Conservation (phyloP, 2,329 filamentous ascomycete genomes). For the Neopestalotiopsis sp. region DNA sequence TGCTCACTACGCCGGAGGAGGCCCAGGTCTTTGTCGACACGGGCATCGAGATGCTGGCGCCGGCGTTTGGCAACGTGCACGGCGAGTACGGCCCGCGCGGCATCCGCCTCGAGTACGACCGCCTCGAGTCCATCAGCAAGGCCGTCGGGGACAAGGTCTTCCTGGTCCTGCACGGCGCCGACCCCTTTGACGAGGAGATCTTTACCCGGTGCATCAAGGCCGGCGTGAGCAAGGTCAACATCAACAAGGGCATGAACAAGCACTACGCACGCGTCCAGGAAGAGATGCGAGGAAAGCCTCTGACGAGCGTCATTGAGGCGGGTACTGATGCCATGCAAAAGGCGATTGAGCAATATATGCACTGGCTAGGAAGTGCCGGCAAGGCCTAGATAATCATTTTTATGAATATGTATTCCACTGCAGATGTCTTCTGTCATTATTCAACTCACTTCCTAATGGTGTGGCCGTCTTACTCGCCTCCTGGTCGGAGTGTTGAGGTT, state of each 20-base stretch:
- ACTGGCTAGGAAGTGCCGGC: constrained; percentile 50
- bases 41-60: constrained; percentile 72
- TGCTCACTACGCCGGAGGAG: constrained; percentile 64
- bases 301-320: constrained; percentile 54
- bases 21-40: constrained; percentile 68
- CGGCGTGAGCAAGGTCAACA: constrained; percentile 56
- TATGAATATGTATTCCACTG: too few relatives aligned
- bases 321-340: constrained; percentile 53
- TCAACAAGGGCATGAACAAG: constrained; percentile 59
- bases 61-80: constrained; percentile 74
- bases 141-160: constrained; percentile 51
- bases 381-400: constrained; percentile 38
- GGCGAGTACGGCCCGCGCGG: constrained; percentile 64
- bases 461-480: too few relatives aligned
- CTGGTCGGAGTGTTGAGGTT: too few relatives aligned
- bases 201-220: constrained; percentile 49
- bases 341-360: constrained; percentile 53
- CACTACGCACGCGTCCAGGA: constrained; percentile 50
- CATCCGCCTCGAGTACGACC: constrained; percentile 42
- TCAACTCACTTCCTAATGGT: too few relatives aligned
- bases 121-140: constrained; percentile 42
- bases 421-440: too few relatives aligned
- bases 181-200: constrained; percentile 52
- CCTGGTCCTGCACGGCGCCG: constrained; percentile 54
- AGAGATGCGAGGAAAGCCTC: constrained; percentile 51